Percentiles rank a stretch among this genome's conserved stretches.
Evolutionary conservation across 1,139 yeast genomes (phyloP).

Genomic region (Magnusiomyces clavatus): DNA sequence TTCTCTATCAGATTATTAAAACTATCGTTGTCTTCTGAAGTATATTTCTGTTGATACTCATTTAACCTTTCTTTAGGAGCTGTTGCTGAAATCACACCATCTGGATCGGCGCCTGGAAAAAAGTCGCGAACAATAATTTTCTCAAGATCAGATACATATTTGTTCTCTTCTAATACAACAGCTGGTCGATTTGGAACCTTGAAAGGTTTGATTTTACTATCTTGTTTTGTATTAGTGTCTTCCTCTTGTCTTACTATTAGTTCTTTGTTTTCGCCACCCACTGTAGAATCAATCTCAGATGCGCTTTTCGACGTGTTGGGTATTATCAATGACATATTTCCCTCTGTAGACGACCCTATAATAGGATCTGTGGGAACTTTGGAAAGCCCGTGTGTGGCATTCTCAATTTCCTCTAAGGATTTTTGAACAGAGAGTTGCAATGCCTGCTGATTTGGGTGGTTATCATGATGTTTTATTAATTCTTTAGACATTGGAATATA

Average conservation of each 20-base stretch:
- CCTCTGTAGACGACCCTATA: conserved; percentile 1
- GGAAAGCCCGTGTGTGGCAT: not conserved
- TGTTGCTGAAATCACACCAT: conserved; percentile 10
- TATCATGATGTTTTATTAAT: too few species aligned
- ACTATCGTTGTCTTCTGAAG: conserved; percentile 32
- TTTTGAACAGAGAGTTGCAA: too few species aligned
- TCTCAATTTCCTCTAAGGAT: not conserved
- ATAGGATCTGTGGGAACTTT: not conserved
- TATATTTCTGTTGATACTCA: conserved; percentile 26
- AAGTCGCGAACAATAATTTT: conserved; percentile 28
- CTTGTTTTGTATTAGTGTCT: too few species aligned
- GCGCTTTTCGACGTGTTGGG: not conserved
- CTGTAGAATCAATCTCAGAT: not conserved
- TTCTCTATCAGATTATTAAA: conserved; percentile 24
- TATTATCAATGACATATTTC: conserved; percentile 4
- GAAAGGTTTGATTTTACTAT: too few species aligned
- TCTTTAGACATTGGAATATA: too few species aligned
- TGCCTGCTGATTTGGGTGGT: too few species aligned
- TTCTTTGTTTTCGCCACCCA: not conserved
- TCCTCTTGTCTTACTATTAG: not conserved
- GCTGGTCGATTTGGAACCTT: conserved; percentile 11
- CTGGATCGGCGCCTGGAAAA: conserved; percentile 19
- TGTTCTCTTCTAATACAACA: conserved; percentile 28
- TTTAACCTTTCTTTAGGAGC: conserved; percentile 13
- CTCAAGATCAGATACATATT: conserved; percentile 23